phyloP scores from a whole-genome alignment of 768 basidiomycete species.

The Serendipita vermifera region DNA sequence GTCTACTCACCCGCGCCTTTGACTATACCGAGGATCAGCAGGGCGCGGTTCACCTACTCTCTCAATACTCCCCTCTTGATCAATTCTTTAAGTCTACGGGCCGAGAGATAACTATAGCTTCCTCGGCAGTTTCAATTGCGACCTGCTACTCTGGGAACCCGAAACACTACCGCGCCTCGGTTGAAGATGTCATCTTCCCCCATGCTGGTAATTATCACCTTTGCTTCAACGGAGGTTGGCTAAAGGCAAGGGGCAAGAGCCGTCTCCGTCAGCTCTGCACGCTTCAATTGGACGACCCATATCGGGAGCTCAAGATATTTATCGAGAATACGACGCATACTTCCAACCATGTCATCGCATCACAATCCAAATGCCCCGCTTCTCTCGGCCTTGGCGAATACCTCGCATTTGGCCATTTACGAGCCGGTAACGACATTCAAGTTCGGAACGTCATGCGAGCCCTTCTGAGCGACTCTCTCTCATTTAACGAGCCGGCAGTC shows the following conservation, averaged over 20 bases:
- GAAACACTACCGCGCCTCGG: too few species aligned
- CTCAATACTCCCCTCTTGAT: conserved; percentile 17
- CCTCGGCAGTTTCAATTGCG: too few species aligned
- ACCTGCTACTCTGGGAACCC: too few species aligned
- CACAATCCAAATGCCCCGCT: conserved; percentile 30
- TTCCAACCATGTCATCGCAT: conserved; percentile 32
- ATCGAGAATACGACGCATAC: conserved; percentile 24
- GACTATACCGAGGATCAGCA: too few species aligned
- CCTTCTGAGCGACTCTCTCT: conserved; percentile 28
- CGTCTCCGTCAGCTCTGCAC: conserved; percentile 16
- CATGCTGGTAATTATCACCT: conserved; percentile 22
- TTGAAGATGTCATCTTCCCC: neutral
- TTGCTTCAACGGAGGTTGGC: too few species aligned
- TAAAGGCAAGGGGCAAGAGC: too few species aligned
- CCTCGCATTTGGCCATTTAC: conserved; percentile 32
- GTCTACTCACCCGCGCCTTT: too few species aligned
- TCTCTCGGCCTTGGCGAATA: conserved; percentile 35
- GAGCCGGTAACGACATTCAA: conserved; percentile 33
- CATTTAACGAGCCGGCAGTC: conserved; percentile 30
- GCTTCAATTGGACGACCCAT: neutral
- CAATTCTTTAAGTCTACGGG: conserved; percentile 14
- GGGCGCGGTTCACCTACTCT: too few species aligned
- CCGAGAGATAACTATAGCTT: conserved; percentile 14
- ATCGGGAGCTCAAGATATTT: conserved; percentile 19
- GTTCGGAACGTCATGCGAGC: conserved; percentile 42